Base-by-base conservation (phyloP, 2,329 filamentous ascomycete species). In the Trichoderma sp. region DNA sequence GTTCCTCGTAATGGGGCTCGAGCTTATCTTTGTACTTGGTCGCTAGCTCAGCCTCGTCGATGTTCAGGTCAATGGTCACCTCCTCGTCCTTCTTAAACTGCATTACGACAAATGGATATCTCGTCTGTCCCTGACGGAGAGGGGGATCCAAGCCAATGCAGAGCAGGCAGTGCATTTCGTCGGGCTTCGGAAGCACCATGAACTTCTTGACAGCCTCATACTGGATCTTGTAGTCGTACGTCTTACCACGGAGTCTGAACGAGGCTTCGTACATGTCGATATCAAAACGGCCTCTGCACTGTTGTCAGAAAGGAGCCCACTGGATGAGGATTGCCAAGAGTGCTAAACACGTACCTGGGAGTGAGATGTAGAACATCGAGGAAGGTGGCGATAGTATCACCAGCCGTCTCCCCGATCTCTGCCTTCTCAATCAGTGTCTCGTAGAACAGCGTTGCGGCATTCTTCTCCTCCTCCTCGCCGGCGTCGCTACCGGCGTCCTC, bases 151-250 rank as follows among this genome's bases (percentile, higher is more conserved):
- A 85, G 64, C 96, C 95, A 72, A 99, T 90, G 71, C 93, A 94
- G 72, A 99, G 92, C 83, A 99, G 91, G 72, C 92, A 94, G 78
- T 99, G 95, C 74, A 95, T 88, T 73, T 99, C 95, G 78, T 99
- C 95, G n/a, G 95, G 95, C 82, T 99, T 99, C 57, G 95, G 95
- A 6, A 99, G 88, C 34, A 98, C 87, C 89, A 99, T 97, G 78
- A 98, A 98, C 79, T 98, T 98, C 85, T 99, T 99, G 82, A 98
- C 93, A 59, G 90, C 89, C 68, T 97, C 92, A 81, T 97, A 99
- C 79, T 97, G 93, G 72, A 99, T 98, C 87, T 99, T 99, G 88
- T 99, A 99, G 83, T 99, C 96, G 84, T 99, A 99, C 27, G 95
- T 99, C 83, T 99, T 99, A 76, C 95, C 95, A 72, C 95, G 94